These are phyloP conservation scores for Pyricularia pennisetigena DNA, from an alignment of 2,329 filamentous ascomycete species.

Conservation along the genomic window DNA sequence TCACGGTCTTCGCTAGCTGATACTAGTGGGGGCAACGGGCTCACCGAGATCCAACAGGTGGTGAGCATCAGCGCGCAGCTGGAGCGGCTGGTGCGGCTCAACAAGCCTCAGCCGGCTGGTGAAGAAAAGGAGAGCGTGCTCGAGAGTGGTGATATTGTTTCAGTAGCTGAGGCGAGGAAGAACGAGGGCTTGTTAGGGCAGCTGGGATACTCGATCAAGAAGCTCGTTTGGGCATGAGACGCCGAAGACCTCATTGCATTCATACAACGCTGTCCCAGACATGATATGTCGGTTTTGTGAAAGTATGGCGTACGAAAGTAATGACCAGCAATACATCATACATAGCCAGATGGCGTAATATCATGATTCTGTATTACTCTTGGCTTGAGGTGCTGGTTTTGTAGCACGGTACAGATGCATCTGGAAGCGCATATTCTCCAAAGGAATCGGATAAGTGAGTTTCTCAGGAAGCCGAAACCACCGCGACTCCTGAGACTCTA, in stretches of 20 bases:
- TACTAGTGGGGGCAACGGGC: constrained; percentile 19
- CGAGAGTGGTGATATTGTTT: constrained; percentile 64
- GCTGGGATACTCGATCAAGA: constrained; percentile 83
- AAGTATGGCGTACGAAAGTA: background rate
- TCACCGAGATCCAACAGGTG: constrained; percentile 46
- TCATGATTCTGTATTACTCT: background rate
- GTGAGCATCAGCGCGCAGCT: constrained; percentile 67
- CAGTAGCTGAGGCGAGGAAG: constrained; percentile 73
- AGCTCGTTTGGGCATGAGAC: constrained; percentile 67
- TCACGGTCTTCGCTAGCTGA: constrained; percentile 43
- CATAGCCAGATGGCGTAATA: background rate
- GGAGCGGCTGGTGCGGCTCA: constrained; percentile 50
- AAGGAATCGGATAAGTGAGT: constrained; percentile 68
- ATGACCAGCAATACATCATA: background rate
- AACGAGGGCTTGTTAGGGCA: constrained; percentile 82
- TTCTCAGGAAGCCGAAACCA: constrained; percentile 71
- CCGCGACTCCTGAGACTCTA: constrained; percentile 64
- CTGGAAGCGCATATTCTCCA: constrained; percentile 96
- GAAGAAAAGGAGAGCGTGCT: constrained; percentile 36
- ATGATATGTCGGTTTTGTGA: background rate
- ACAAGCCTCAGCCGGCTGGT: constrained; percentile 27
- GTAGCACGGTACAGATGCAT: constrained; percentile 64
- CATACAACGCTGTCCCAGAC: background rate
- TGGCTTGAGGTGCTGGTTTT: background rate
- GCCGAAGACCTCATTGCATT: background rate